Evolutionary conservation across 768 basidiomycete species (phyloP).

Genomic region (Mycena chlorophos): DNA sequence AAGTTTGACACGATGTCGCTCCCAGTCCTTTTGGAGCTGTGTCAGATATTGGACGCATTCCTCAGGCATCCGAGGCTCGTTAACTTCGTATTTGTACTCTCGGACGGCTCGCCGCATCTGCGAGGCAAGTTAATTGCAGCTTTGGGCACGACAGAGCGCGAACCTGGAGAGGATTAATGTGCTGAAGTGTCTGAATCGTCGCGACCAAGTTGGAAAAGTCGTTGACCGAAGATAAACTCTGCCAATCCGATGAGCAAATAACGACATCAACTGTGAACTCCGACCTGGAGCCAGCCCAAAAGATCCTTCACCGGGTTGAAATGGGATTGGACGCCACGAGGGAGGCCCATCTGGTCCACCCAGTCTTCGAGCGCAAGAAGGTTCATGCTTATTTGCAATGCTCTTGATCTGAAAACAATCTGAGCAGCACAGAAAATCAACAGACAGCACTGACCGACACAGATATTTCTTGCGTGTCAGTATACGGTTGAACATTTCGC

Average conservation of each 20-base stretch:
- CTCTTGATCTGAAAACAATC: constrained; percentile 61
- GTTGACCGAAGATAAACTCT: constrained; percentile 84
- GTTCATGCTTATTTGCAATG: constrained; percentile 89
- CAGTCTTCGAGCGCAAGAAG: constrained; percentile 86
- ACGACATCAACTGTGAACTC: constrained; percentile 12
- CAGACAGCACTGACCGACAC: constrained; percentile 59
- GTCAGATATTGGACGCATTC: constrained; percentile 93
- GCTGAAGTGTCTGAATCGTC: constrained; percentile 83
- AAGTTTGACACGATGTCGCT: constrained; percentile 82
- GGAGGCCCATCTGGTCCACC: constrained; percentile 80
- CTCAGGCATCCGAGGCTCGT: constrained; percentile 89
- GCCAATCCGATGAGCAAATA: constrained; percentile 8
- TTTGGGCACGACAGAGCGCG: constrained; percentile 6
- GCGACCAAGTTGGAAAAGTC: constrained; percentile 88
- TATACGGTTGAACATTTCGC: constrained; percentile 83
- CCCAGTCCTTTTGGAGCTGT: constrained; percentile 98
- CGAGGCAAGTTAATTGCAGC: background rate
- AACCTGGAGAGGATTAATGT: constrained; percentile 91
- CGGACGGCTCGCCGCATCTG: constrained; percentile 92
- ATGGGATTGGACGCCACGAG: constrained; percentile 75
- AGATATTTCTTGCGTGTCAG: constrained; percentile 92
- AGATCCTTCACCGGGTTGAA: constrained; percentile 84
- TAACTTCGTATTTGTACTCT: constrained; percentile 93
- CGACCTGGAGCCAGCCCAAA: constrained; percentile 81
- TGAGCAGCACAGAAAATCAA: background rate